Evolutionary conservation across 2,329 filamentous ascomycete species (phyloP).

Genomic region (Dothistroma septosporum): DNA sequence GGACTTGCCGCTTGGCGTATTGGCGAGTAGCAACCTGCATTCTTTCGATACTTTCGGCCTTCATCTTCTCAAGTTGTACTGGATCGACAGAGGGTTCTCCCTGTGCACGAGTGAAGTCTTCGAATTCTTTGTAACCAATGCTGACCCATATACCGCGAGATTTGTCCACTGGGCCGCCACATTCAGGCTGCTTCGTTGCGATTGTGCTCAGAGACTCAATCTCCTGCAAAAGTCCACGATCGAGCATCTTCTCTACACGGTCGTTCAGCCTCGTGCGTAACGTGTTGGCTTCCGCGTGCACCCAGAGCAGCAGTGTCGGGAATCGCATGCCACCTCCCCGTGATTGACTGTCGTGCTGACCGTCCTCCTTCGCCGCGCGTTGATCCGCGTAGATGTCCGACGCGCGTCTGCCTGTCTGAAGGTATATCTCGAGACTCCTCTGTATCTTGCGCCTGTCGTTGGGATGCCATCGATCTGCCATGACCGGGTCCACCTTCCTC

Average conservation of each 20-base stretch:
- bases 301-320: conserved; percentile 75
- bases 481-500: conserved; percentile 75
- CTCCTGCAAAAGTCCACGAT: conserved; percentile 60
- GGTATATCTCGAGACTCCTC: conserved; percentile 83
- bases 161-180: conserved; percentile 60
- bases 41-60: conserved; percentile 60
- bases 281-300: conserved; percentile 66
- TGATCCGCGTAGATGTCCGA: conserved; percentile 87
- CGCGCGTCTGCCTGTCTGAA: conserved; percentile 74
- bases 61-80: conserved; percentile 53
- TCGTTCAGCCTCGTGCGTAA: conserved; percentile 68
- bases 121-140: conserved; percentile 92
- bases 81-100: conserved; percentile 27
- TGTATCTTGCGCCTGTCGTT: conserved; percentile 87
- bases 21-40: conserved; percentile 81
- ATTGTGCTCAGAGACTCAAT: conserved; percentile 53
- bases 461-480: conserved; percentile 91
- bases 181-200: conserved; percentile 38
- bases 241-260: conserved; percentile 81
- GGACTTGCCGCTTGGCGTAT: conserved; percentile 78
- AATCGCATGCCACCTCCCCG: conserved; percentile 42
- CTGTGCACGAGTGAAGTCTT: conserved; percentile 57
- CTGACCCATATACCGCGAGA: conserved; percentile 91
- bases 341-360: background rate
- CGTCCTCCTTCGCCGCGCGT: conserved; percentile 22